These are phyloP conservation scores for Candida methanosorbosa DNA, from an alignment of 805 yeast species.

Conservation along the genomic window DNA sequence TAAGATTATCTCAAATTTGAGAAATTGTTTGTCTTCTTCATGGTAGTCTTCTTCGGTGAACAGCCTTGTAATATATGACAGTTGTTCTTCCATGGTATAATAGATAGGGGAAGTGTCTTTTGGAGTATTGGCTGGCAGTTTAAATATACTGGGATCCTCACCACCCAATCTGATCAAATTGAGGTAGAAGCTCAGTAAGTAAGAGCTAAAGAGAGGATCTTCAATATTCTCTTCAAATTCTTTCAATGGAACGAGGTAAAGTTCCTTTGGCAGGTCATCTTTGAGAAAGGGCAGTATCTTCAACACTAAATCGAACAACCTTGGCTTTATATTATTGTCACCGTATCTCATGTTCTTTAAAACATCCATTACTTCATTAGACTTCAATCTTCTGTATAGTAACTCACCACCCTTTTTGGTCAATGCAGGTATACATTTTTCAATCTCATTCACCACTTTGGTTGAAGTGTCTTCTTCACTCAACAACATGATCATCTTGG, in stretches of 20 bases:
- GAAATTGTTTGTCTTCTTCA: too few species aligned
- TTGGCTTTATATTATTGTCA: slow-evolving; percentile 16
- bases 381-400: slow-evolving; percentile 19
- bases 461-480: slow-evolving; percentile 11
- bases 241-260: slow-evolving; percentile 15
- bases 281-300: slow-evolving; percentile 17
- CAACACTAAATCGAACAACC: slow-evolving; percentile 23
- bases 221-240: slow-evolving; percentile 14
- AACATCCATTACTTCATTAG: slow-evolving; percentile 14
- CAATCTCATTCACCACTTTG: slow-evolving; percentile 14
- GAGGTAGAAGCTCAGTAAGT: slow-evolving; percentile 21
- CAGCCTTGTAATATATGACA: slow-evolving; percentile 13
- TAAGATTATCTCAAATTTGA: too few species aligned
- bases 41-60: slow-evolving; percentile 18
- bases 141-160: too few species aligned
- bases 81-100: slow-evolving; percentile 11
- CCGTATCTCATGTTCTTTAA: slow-evolving; percentile 12
- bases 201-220: slow-evolving; percentile 22
- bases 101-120: too few species aligned
- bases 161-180: too few species aligned
- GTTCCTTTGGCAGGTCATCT: slow-evolving; percentile 11
- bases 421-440: slow-evolving; percentile 12
- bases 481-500: slow-evolving; percentile 15
- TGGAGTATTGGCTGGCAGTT: too few species aligned
- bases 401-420: slow-evolving; percentile 23